These are phyloP conservation scores for Penicillium sp. DNA, from an alignment of 2,329 filamentous ascomycete species.

Conservation along the genomic window DNA sequence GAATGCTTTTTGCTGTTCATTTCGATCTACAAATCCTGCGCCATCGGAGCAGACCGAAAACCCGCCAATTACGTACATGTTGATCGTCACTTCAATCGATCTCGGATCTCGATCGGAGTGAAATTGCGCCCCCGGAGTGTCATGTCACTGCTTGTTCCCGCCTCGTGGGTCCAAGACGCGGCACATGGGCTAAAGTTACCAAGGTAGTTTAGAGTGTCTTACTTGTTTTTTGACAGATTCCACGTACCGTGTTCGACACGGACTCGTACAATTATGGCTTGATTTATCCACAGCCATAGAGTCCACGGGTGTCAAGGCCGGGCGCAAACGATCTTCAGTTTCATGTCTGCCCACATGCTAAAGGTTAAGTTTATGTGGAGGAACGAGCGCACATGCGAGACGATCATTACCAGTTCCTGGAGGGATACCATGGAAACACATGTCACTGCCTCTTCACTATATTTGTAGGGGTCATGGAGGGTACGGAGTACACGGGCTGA, in stretches of 20 bases:
- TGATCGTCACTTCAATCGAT: background rate
- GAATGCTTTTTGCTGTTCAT: background rate
- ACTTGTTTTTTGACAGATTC: background rate
- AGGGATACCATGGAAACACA: background rate
- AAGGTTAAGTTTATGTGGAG: background rate
- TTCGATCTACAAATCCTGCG: background rate
- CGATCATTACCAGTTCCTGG: constrained; percentile 14
- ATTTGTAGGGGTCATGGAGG: no score
- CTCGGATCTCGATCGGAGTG: constrained; percentile 6
- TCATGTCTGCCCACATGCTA: constrained; percentile 1
- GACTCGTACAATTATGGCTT: background rate
- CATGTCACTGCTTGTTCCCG: constrained; percentile 8
- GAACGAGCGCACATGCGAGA: background rate
- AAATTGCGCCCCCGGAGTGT: constrained; percentile 7
- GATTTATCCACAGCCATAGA: background rate
- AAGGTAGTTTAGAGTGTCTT: background rate
- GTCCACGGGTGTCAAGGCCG: background rate
- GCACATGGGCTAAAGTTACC: constrained; percentile 7
- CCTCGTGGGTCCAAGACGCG: constrained; percentile 17
- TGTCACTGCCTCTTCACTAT: no score
- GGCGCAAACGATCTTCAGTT: background rate
- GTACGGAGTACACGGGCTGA: background rate
- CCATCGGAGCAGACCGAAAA: background rate
- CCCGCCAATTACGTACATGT: background rate
- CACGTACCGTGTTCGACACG: no score